Evolutionary conservation across 2,329 filamentous ascomycete species (phyloP), one percentile per base, ranked within the genome.

Genomic region (Pyricularia sp.): DNA sequence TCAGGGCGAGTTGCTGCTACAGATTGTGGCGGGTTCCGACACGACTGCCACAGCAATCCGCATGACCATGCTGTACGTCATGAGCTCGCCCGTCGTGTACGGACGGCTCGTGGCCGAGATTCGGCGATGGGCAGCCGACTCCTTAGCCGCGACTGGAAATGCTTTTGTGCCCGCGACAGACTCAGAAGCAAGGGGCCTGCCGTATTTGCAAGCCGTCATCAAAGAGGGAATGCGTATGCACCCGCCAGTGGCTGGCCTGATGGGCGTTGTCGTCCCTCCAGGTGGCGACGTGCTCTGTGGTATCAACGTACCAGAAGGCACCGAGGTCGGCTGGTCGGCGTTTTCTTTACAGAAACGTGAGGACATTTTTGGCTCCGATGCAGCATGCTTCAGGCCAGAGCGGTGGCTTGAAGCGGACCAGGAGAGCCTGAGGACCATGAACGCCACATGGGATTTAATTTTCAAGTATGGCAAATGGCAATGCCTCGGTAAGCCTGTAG

Each of bases 121-220:
- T 7, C 66, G 73, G 76, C 59, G 68, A 64, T 64, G 76, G 72
- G 3, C 74, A 8, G 12, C 40, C 35, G 12, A 55, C 16, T 53
- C 40, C 8, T 44, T 53, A 40, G 40, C 40, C 19, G 7, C 40
- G 19, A 49, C 62, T 53, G 49, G 60, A 22, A 33, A 70, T 65
- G 69, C 22, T 13, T 12, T 9, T 35, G 70, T 76, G 16, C 72
- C 72, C 55, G 70, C 75, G 64, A 70, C 69, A 10, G 73, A 78
- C 53, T 69, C 71, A 1, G 75, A 80, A 67, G 75, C 75, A 0
- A 72, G 74, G 19, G 68, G 69, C 3, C 72, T 83, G 6, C 75
- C 76, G 0, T 84, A 82, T 66, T 73, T 84, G 8, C 77, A 80
- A 66, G 81, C 81, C 0, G 78, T 79, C 5, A 76, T 84, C 53